Percentiles rank a stretch among this genome's conserved stretches.
These are phyloP conservation scores for Comarum palustre DNA, from an alignment of 306 rosid genomes.

Conservation along the genomic window DNA sequence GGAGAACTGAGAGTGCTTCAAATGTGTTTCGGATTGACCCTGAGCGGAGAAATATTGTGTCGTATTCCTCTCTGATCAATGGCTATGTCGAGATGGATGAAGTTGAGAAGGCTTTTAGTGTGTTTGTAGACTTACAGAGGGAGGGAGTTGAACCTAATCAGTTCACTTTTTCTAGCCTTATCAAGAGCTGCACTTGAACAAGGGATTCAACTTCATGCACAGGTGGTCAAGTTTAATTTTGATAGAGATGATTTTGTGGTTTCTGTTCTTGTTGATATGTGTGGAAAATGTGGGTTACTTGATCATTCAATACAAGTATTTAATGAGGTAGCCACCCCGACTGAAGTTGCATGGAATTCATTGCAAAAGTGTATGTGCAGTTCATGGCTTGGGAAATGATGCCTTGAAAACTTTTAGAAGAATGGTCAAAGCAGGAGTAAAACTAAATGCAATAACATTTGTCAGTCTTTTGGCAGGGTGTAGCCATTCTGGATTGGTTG, in stretches of 20 bases:
- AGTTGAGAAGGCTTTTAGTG: conserved; percentile 33
- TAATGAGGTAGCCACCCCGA: conserved; percentile 33
- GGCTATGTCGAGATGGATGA: conserved; percentile 48
- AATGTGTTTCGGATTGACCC: conserved; percentile 32
- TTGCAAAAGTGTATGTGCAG: conserved; percentile 45
- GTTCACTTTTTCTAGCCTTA: conserved; percentile 58
- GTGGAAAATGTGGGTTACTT: conserved; percentile 53
- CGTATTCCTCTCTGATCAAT: conserved; percentile 45
- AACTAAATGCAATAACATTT: conserved; percentile 51
- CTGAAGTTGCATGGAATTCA: conserved; percentile 47
- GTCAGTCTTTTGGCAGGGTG: conserved; percentile 49
- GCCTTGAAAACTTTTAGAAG: conserved; percentile 30
- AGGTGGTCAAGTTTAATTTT: conserved; percentile 46
- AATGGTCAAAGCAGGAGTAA: conserved; percentile 39
- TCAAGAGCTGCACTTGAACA: conserved; percentile 52
- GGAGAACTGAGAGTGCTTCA: conserved; percentile 51
- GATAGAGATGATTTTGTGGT: conserved; percentile 43
- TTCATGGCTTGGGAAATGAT: conserved; percentile 53
- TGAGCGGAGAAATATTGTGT: conserved; percentile 40
- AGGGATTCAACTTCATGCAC: conserved; percentile 59
- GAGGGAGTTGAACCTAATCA: conserved; percentile 49
- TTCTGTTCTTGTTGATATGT: conserved; percentile 54
- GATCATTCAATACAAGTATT: conserved; percentile 43
- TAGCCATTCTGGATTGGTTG: conserved; percentile 52
- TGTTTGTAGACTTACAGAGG: conserved; percentile 42